phyloP scores from a whole-genome alignment of 352 stramenopile species.

The Halophytophthora polymorphica region DNA sequence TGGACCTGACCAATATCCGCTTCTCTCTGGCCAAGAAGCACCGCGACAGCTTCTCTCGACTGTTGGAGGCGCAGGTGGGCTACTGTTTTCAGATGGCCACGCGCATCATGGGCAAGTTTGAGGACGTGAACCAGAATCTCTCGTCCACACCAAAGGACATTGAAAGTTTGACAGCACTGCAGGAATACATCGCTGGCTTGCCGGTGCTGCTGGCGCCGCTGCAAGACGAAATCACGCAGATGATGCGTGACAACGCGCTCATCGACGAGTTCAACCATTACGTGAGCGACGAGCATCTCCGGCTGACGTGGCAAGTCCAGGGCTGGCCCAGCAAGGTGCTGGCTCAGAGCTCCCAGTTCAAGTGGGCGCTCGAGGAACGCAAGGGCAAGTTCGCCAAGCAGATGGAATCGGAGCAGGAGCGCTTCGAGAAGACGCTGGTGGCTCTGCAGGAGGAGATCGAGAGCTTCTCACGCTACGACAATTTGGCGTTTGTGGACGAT shows the following conservation, averaged over 20 bases:
- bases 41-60: constrained; percentile 62
- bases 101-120: constrained; percentile 78
- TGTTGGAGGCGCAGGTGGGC: constrained; percentile 64
- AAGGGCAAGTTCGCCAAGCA: constrained; percentile 89
- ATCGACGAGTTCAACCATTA: constrained; percentile 85
- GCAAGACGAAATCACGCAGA: constrained; percentile 76
- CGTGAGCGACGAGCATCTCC: constrained; percentile 82
- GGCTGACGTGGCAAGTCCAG: constrained; percentile 87
- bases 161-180: constrained; percentile 84
- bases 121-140: constrained; percentile 84
- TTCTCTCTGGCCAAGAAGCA: constrained; percentile 77
- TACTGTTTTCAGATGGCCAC: constrained; percentile 69
- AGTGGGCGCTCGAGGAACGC: constrained; percentile 70
- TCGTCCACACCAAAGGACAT: constrained; percentile 87
- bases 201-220: constrained; percentile 66
- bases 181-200: constrained; percentile 85
- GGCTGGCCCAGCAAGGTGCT: constrained; percentile 89
- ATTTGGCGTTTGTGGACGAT: constrained; percentile 86
- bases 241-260: constrained; percentile 75
- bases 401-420: constrained; percentile 93
- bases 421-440: constrained; percentile 87
- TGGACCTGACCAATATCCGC: constrained; percentile 80
- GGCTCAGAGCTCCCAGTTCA: constrained; percentile 75
- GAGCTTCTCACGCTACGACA: constrained; percentile 85
- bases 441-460: constrained; percentile 87